These are phyloP conservation scores for Helianthus tuberosus DNA, from an alignment of 129 eudicot species.

Conservation along the genomic window DNA sequence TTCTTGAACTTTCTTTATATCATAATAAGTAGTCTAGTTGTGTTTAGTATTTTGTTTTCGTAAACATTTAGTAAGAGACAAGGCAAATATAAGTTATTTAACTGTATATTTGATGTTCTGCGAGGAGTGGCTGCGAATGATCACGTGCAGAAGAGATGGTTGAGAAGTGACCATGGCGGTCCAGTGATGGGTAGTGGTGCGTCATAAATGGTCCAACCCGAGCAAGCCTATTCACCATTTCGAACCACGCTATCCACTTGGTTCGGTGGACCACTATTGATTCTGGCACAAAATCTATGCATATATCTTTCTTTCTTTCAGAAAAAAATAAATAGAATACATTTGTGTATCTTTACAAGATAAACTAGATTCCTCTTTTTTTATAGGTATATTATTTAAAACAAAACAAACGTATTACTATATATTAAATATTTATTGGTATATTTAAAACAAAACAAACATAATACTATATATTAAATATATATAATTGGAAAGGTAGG, in stretches of 20 bases:
- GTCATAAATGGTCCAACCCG: slow-evolving; percentile 36
- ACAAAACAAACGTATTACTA: no score
- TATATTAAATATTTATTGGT: no score
- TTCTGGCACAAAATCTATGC: slow-evolving; percentile 30
- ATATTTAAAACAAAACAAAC: no score
- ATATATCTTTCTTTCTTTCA: slow-evolving; percentile 13
- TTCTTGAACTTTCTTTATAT: no score
- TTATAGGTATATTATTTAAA: no score
- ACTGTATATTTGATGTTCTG: not conserved
- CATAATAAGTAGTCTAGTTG: no score
- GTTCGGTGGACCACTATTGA: slow-evolving; percentile 25
- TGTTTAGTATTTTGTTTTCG: no score
- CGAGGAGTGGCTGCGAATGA: not conserved
- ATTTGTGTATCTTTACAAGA: no score
- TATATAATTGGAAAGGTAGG: no score
- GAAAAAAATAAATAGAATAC: not conserved
- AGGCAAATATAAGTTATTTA: not conserved
- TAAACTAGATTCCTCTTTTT: no score
- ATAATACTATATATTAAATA: no score
- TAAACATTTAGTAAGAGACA: not conserved
- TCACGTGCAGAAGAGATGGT: slow-evolving; percentile 17
- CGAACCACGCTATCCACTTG: slow-evolving; percentile 23
- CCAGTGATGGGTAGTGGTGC: slow-evolving; percentile 26
- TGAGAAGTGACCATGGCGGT: slow-evolving; percentile 18
- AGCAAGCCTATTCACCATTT: slow-evolving; percentile 31